Percentiles rank a stretch among this genome's conserved stretches.
phyloP scores from a whole-genome alignment of 768 basidiomycete genomes.

The Kwoniella dejecticola region DNA sequence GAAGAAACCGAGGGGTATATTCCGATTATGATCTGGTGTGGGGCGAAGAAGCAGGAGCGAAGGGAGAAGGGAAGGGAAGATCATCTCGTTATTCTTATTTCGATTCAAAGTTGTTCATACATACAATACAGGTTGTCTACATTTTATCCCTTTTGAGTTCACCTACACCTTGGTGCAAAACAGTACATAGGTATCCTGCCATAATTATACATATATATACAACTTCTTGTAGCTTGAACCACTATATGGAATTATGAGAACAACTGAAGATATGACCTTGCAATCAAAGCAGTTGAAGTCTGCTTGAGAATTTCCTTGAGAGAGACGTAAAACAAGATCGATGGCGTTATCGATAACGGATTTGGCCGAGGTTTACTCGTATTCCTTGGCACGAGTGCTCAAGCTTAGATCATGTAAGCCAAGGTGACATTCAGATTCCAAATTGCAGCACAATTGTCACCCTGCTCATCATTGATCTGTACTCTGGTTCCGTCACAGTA shows the following conservation, averaged over 20 bases:
- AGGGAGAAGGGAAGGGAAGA: background rate
- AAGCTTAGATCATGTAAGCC: background rate
- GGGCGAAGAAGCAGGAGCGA: too few relatives aligned
- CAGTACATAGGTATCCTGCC: background rate
- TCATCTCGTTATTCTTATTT: background rate
- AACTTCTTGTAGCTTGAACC: slow-evolving; percentile 1
- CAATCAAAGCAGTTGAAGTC: too few relatives aligned
- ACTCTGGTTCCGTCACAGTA: too few relatives aligned
- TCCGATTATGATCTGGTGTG: slow-evolving; percentile 11
- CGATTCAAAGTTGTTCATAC: slow-evolving; percentile 2
- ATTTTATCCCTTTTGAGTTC: background rate
- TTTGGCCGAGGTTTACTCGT: slow-evolving; percentile 3
- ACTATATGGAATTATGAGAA: too few relatives aligned
- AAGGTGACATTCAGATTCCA: too few relatives aligned
- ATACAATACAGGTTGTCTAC: background rate
- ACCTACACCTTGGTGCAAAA: background rate
- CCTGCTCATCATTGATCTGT: too few relatives aligned
- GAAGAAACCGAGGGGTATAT: slow-evolving; percentile 12
- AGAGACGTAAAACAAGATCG: too few relatives aligned
- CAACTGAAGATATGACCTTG: too few relatives aligned
- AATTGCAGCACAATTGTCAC: too few relatives aligned
- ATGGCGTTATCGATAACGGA: slow-evolving; percentile 27
- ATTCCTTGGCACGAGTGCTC: background rate
- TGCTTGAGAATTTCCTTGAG: too few relatives aligned
- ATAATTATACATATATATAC: background rate